A percentile compares a stretch with the other conserved stretches of the same genome.
Evolutionary conservation across 2,329 filamentous ascomycete species (phyloP).

Genomic region (Dactylellina haptotyla): DNA sequence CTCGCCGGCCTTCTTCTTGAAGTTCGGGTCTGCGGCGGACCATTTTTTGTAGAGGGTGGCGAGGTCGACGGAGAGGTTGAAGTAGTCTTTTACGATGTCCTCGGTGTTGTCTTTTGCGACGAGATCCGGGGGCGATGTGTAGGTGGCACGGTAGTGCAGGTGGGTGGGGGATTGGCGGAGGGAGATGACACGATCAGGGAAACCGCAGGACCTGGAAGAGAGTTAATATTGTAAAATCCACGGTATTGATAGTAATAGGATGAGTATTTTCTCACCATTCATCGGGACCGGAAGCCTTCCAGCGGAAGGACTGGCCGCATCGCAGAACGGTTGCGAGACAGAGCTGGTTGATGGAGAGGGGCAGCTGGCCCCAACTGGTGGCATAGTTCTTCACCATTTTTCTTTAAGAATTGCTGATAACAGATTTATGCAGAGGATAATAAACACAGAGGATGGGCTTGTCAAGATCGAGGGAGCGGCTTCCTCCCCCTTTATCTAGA

Average conservation of each 20-base stretch:
- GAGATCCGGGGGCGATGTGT: slow-evolving; percentile 61
- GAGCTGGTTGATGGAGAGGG: slow-evolving; percentile 82
- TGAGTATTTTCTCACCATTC: slow-evolving; percentile 72
- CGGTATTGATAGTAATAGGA: slow-evolving; percentile 1
- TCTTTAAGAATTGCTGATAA: background rate
- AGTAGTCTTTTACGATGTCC: slow-evolving; percentile 80
- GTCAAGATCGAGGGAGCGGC: background rate
- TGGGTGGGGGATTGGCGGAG: slow-evolving; percentile 81
- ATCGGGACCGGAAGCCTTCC: slow-evolving; percentile 80
- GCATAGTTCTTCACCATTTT: slow-evolving; percentile 33
- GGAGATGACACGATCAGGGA: slow-evolving; percentile 84
- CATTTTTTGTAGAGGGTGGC: slow-evolving; percentile 82
- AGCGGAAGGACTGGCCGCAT: slow-evolving; percentile 96
- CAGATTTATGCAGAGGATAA: background rate
- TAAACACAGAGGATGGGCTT: background rate
- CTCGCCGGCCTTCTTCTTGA: slow-evolving; percentile 82
- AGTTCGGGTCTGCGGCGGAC: slow-evolving; percentile 86
- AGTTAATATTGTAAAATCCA: slow-evolving; percentile 3
- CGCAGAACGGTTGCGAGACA: slow-evolving; percentile 94
- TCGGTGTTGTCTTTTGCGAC: slow-evolving; percentile 74
- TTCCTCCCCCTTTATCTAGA: slow-evolving; percentile 23
- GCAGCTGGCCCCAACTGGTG: slow-evolving; percentile 83
- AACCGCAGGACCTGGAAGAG: slow-evolving; percentile 74
- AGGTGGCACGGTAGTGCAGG: slow-evolving; percentile 82
- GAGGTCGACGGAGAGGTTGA: slow-evolving; percentile 84